Evolutionary conservation across 2,329 filamentous ascomycete species (phyloP).

Genomic region (Colletotrichum sublineola): DNA sequence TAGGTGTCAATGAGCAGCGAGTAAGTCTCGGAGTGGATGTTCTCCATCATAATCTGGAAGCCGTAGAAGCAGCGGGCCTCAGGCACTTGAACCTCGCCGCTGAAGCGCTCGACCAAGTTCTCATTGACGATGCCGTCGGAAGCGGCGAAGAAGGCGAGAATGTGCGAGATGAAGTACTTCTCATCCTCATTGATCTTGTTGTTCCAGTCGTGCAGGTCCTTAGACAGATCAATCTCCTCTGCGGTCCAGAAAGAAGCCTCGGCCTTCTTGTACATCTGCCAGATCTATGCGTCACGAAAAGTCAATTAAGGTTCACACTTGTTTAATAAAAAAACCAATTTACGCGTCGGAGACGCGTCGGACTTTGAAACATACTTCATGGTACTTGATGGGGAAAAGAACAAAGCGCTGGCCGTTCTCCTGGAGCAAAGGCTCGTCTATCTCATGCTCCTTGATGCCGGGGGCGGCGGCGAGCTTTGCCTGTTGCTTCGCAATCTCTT

Average conservation of each 20-base stretch:
- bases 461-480: constrained; percentile 59
- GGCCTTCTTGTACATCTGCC: constrained; percentile 99
- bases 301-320: constrained; percentile 55
- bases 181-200: constrained; percentile 97
- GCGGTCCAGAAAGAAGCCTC: constrained; percentile 99
- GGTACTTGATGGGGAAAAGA: constrained; percentile 98
- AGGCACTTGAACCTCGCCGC: constrained; percentile 93
- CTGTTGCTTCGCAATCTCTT: constrained; percentile 62
- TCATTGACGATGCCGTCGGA: constrained; percentile 99
- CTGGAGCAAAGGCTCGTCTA: constrained; percentile 89
- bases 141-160: constrained; percentile 98
- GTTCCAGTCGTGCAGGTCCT: constrained; percentile 99
- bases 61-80: constrained; percentile 99
- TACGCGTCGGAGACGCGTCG: constrained; percentile 73
- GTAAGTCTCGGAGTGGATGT: constrained; percentile 99
- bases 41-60: constrained; percentile 99
- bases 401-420: constrained; percentile 98
- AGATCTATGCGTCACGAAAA: constrained; percentile 74
- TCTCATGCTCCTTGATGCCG: constrained; percentile 76
- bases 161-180: constrained; percentile 98
- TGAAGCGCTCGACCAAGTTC: constrained; percentile 98
- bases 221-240: constrained; percentile 98
- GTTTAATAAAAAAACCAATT: constrained; percentile 65
- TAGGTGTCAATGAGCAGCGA: constrained; percentile 99
- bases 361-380: constrained; percentile 79